Evolutionary conservation across 208 protist species (phyloP).

Genomic region (Trichomonas tenax): DNA sequence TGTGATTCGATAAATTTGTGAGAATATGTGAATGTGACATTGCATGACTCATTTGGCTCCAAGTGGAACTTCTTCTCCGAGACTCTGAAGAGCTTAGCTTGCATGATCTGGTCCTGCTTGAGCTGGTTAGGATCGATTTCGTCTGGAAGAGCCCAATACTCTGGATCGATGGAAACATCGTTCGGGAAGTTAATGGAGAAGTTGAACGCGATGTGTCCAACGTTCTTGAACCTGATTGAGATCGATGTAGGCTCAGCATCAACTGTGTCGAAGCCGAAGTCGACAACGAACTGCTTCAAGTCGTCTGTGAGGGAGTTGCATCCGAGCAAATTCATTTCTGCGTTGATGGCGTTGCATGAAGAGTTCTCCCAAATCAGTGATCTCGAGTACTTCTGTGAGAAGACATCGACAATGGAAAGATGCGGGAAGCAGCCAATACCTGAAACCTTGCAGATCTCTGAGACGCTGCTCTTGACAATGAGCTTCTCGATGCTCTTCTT

Average conservation of each 20-base stretch:
- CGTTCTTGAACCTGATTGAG: neutral
- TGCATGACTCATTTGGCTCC: neutral
- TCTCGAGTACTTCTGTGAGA: neutral
- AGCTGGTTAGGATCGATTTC: neutral
- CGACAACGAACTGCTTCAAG: neutral
- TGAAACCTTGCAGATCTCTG: neutral
- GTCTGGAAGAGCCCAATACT: neutral
- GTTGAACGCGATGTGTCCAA: conserved; percentile 12
- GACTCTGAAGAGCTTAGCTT: neutral
- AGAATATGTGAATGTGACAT: neutral
- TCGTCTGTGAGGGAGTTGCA: neutral
- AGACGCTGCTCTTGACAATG: neutral
- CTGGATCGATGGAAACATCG: neutral
- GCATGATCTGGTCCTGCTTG: conserved; percentile 1
- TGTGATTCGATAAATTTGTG: conserved; percentile 4
- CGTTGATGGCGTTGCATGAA: neutral
- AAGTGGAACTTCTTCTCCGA: neutral
- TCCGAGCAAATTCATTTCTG: neutral
- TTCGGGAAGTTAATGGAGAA: neutral
- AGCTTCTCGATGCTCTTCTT: neutral
- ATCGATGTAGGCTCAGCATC: neutral
- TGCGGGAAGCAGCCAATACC: neutral
- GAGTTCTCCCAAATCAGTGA: neutral
- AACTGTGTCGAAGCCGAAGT: neutral
- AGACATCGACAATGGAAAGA: neutral